Evolutionary conservation across 192 early-diverging fungal genomes (phyloP).

Genomic region (Entomortierella chlamydospora): DNA sequence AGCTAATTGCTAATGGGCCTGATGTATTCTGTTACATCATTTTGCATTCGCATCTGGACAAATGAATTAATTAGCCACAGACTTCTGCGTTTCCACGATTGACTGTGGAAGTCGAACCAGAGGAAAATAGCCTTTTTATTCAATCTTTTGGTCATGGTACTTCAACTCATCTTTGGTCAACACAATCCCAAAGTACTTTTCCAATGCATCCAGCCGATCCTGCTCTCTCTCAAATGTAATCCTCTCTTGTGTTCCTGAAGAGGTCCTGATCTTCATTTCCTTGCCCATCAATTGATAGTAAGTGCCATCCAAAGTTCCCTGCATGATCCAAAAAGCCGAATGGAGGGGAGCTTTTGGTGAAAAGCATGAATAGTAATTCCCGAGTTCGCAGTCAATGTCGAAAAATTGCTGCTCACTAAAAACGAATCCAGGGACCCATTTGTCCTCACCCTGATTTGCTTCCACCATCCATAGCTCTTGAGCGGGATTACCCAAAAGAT

Average conservation of each 20-base stretch:
- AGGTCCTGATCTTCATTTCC: slow-evolving; percentile 4
- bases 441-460: slow-evolving; percentile 16
- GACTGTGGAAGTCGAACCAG: too few relatives aligned
- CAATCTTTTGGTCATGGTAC: slow-evolving; percentile 24
- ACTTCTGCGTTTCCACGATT: too few relatives aligned
- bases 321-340: slow-evolving; percentile 16
- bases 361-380: slow-evolving; percentile 9
- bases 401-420: slow-evolving; percentile 20
- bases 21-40: too few relatives aligned
- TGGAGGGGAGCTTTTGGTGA: slow-evolving; percentile 8
- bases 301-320: slow-evolving; percentile 16
- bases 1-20: too few relatives aligned
- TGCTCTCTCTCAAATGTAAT: slow-evolving; percentile 22
- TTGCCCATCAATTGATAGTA: neutral
- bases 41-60: too few relatives aligned
- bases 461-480: slow-evolving; percentile 14
- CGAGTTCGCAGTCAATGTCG: slow-evolving; percentile 13
- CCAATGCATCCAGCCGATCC: slow-evolving; percentile 18
- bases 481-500: slow-evolving; percentile 14
- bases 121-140: too few relatives aligned
- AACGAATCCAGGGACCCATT: slow-evolving; percentile 12
- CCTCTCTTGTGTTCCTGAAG: neutral
- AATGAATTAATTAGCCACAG: too few relatives aligned
- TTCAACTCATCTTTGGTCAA: slow-evolving; percentile 29
- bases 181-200: slow-evolving; percentile 29